phyloP scores from a whole-genome alignment of 2,329 filamentous ascomycete species.

The Cercospora sp. region DNA sequence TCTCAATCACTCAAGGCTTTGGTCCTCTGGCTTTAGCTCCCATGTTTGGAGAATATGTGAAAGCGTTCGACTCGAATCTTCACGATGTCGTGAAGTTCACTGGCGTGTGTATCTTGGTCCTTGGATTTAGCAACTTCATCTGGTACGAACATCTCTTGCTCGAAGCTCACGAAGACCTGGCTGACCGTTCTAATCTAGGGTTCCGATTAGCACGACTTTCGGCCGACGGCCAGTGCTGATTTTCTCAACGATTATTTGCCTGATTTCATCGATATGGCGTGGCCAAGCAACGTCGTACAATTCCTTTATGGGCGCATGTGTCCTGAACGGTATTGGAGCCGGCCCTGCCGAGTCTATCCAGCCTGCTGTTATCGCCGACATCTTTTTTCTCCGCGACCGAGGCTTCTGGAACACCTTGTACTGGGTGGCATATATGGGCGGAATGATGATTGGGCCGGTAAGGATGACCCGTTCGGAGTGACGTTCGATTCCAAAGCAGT shows the following conservation, averaged over 20 bases:
- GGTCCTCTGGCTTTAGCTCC: constrained; percentile 57
- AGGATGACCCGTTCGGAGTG: not conserved
- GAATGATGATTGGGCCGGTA: constrained; percentile 55
- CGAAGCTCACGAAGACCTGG: too few species aligned
- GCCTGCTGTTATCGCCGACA: constrained; percentile 63
- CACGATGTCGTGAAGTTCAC: constrained; percentile 55
- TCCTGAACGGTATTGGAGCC: constrained; percentile 63
- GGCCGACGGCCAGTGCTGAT: constrained; percentile 57
- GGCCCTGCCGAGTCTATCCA: constrained; percentile 64
- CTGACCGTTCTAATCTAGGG: constrained; percentile 41
- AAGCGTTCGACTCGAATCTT: constrained; percentile 51
- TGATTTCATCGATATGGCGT: constrained; percentile 58
- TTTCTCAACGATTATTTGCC: constrained; percentile 53
- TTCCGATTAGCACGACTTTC: constrained; percentile 57
- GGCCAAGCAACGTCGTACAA: constrained; percentile 58
- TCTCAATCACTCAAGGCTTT: constrained; percentile 56
- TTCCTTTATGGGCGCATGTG: constrained; percentile 63
- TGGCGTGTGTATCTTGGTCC: constrained; percentile 57
- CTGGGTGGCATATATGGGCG: constrained; percentile 63
- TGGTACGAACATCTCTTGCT: constrained; percentile 46
- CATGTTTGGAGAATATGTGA: constrained; percentile 61
- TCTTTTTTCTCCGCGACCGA: constrained; percentile 62
- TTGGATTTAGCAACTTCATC: constrained; percentile 62
- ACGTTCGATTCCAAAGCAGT: too few species aligned
- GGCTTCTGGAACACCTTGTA: constrained; percentile 64